Evolutionary conservation across 352 stramenopile species (phyloP).

Genomic region (Blastocystis sp.): DNA sequence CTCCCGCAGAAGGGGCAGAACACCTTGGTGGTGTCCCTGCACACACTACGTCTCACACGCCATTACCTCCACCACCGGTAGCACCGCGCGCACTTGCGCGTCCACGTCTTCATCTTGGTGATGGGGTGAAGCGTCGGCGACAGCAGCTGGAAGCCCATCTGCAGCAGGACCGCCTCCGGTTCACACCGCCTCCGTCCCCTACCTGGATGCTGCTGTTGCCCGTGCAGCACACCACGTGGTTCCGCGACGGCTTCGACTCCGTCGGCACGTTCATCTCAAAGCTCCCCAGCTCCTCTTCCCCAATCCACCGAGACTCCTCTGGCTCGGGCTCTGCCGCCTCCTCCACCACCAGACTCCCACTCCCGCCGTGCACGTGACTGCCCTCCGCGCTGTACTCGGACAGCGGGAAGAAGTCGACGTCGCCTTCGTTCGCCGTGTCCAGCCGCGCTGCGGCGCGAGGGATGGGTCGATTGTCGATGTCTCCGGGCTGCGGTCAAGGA

Average conservation of each 20-base stretch:
- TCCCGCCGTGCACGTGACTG: conserved; percentile 61
- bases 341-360: conserved; percentile 52
- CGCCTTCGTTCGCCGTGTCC: background rate
- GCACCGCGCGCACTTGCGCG: conserved; percentile 34
- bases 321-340: background rate
- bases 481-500: conserved; percentile 43
- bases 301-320: conserved; percentile 13
- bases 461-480: conserved; percentile 18
- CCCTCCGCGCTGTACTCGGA: background rate
- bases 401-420: background rate
- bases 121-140: conserved; percentile 8
- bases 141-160: conserved; percentile 60
- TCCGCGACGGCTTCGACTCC: background rate
- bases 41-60: conserved; percentile 13
- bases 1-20: conserved; percentile 62
- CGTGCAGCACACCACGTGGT: conserved; percentile 31
- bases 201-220: conserved; percentile 27
- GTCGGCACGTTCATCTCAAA: conserved; percentile 38
- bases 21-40: background rate
- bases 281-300: background rate
- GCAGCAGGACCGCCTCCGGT: conserved; percentile 16
- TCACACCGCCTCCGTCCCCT: too few relatives aligned
- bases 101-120: conserved; percentile 57
- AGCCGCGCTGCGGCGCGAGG: too few relatives aligned
- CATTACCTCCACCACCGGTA: background rate